phyloP scores from a whole-genome alignment of 441 rosid species.

The Aquilaria agallochum region DNA sequence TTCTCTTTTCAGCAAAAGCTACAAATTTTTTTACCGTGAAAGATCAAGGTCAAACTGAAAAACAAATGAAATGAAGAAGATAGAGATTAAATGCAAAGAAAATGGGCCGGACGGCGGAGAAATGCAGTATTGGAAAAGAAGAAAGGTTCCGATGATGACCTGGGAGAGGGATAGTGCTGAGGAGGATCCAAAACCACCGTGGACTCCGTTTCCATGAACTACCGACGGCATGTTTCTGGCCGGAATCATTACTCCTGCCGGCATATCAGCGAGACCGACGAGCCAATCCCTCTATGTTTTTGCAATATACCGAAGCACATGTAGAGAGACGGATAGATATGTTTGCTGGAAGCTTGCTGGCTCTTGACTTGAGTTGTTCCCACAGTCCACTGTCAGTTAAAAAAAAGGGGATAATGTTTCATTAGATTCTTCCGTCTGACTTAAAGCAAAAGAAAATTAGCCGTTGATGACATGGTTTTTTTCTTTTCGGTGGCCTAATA shows the following conservation, averaged over 20 bases:
- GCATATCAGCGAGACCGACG: constrained; percentile 41
- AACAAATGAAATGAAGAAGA: not conserved
- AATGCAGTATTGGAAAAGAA: not conserved
- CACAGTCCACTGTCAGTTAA: too few relatives aligned
- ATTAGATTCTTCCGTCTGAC: too few relatives aligned
- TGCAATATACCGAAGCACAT: too few relatives aligned
- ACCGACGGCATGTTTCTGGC: constrained; percentile 50
- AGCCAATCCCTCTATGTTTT: not conserved
- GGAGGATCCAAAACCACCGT: constrained; percentile 43
- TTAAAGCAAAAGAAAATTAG: too few relatives aligned
- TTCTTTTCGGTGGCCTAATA: too few relatives aligned
- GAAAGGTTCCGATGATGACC: constrained; percentile 27
- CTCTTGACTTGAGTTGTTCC: too few relatives aligned
- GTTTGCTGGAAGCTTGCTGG: too few relatives aligned
- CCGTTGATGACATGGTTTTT: too few relatives aligned
- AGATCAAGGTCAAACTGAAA: not conserved
- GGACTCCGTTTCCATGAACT: constrained; percentile 36
- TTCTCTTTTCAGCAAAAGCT: constrained; percentile 26
- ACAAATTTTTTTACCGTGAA: not conserved
- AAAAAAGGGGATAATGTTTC: too few relatives aligned
- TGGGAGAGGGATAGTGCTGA: constrained; percentile 45
- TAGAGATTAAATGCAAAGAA: not conserved
- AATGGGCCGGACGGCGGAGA: not conserved
- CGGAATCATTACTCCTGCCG: constrained; percentile 59
- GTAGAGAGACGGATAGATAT: too few relatives aligned